Evolutionary conservation across 495 filamentous ascomycete genomes (phyloP).

Genomic region (Xylaria grammica): DNA sequence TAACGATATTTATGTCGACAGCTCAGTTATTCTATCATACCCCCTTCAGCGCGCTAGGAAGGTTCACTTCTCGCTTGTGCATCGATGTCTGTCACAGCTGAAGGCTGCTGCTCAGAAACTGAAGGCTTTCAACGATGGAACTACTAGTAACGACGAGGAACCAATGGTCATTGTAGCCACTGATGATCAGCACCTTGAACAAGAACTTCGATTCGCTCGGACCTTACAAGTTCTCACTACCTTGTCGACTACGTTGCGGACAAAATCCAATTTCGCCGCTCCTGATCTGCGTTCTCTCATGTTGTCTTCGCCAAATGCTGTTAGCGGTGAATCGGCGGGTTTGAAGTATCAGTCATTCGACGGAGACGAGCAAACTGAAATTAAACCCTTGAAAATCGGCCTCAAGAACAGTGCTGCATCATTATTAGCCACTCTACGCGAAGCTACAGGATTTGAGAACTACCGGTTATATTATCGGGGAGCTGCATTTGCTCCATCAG

Average conservation of each 20-base stretch:
- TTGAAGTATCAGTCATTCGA: conserved; percentile 78
- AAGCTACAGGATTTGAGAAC: conserved; percentile 73
- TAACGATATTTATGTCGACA: conserved; percentile 69
- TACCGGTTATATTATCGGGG: conserved; percentile 62
- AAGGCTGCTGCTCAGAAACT: conserved; percentile 68
- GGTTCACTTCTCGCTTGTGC: conserved; percentile 79
- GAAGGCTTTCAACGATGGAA: conserved; percentile 51
- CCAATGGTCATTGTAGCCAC: conserved; percentile 54
- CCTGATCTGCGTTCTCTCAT: conserved; percentile 54
- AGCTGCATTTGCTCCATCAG: conserved; percentile 51
- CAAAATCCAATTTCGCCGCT: conserved; percentile 52
- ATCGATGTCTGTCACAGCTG: conserved; percentile 78
- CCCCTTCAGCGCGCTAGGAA: conserved; percentile 49
- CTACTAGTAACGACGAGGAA: conserved; percentile 52
- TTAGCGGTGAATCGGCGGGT: conserved; percentile 64
- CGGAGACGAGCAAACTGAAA: conserved; percentile 58
- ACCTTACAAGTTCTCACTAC: conserved; percentile 60
- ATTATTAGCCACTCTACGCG: conserved; percentile 65
- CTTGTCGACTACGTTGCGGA: conserved; percentile 53
- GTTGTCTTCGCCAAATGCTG: conserved; percentile 41
- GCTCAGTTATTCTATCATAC: conserved; percentile 47
- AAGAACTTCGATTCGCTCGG: conserved; percentile 68
- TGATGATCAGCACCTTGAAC: conserved; percentile 50
- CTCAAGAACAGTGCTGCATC: conserved; percentile 72
- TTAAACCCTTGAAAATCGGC: conserved; percentile 65